phyloP scores from a whole-genome alignment of 768 basidiomycete species.

The Tulasnella sp. region DNA sequence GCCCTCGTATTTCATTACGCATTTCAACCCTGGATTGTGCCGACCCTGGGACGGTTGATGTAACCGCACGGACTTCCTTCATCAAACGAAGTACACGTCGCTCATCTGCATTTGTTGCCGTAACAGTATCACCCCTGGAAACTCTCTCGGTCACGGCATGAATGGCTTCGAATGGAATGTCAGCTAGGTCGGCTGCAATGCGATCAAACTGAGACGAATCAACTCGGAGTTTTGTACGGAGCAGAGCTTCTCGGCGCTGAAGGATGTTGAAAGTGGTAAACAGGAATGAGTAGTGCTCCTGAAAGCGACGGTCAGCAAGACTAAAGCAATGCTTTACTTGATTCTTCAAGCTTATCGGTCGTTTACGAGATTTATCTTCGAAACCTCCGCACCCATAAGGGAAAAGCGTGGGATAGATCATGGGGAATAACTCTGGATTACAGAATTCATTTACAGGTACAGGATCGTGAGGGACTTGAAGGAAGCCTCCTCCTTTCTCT shows the following conservation, averaged over 20 bases:
- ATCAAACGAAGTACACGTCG: conserved; percentile 25
- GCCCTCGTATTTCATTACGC: conserved; percentile 29
- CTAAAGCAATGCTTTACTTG: conserved; percentile 25
- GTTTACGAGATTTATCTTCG: conserved; percentile 2
- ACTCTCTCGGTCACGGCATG: conserved; percentile 26
- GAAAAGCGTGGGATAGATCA: conserved; percentile 32
- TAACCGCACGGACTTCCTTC: conserved; percentile 28
- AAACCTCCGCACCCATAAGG: conserved; percentile 32
- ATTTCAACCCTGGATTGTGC: conserved; percentile 19
- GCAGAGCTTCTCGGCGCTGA: conserved; percentile 22
- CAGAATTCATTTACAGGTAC: neutral
- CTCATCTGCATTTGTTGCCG: neutral
- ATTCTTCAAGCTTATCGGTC: conserved; percentile 8
- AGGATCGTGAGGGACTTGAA: neutral
- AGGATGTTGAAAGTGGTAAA: conserved; percentile 31
- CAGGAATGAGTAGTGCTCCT: conserved; percentile 25
- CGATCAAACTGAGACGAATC: conserved; percentile 6
- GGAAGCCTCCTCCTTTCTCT: neutral
- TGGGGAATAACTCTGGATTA: conserved; percentile 27
- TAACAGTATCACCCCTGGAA: neutral
- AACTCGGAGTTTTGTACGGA: conserved; percentile 25
- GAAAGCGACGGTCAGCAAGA: conserved; percentile 29
- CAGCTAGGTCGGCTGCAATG: conserved; percentile 16
- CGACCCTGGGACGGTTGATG: conserved; percentile 28
- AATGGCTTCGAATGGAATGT: conserved; percentile 22